These are phyloP conservation scores for Podospora pseudopauciseta DNA, from an alignment of 495 filamentous ascomycete genomes.

Conservation along the genomic window DNA sequence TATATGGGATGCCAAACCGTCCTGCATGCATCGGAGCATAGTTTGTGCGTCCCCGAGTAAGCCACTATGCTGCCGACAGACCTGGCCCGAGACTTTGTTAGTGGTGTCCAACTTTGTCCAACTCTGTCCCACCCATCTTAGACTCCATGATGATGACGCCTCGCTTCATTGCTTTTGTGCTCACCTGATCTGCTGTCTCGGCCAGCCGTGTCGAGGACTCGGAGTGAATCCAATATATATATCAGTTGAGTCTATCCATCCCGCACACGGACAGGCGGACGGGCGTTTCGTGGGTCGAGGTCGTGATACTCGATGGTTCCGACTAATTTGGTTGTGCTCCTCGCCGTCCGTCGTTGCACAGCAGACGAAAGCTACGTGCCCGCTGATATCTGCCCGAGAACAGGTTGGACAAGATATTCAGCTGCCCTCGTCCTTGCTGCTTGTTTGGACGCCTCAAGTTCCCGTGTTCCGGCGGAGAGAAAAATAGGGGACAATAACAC, in stretches of 20 bases:
- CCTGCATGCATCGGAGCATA: neutral
- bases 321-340: slow-evolving; percentile 7
- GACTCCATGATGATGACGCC: neutral
- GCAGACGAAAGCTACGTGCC: neutral
- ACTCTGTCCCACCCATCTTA: neutral
- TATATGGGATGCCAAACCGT: neutral
- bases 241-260: neutral
- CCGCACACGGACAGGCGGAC: neutral
- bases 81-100: slow-evolving; percentile 3
- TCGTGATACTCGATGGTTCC: slow-evolving; percentile 15
- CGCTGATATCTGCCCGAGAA: slow-evolving; percentile 4
- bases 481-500: slow-evolving; percentile 2
- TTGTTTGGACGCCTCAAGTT: slow-evolving; percentile 3
- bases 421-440: slow-evolving; percentile 9
- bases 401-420: slow-evolving; percentile 12
- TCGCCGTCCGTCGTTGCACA: slow-evolving; percentile 1
- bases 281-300: neutral
- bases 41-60: neutral
- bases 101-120: slow-evolving; percentile 5
- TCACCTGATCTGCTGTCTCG: slow-evolving; percentile 10
- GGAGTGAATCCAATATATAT: slow-evolving; percentile 10
- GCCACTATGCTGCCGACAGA: neutral
- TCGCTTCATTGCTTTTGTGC: slow-evolving; percentile 8
- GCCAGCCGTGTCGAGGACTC: neutral
- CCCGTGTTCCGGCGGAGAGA: neutral